Percentiles rank a stretch among this genome's conserved stretches.
Evolutionary conservation across 495 filamentous ascomycete genomes (phyloP).

Genomic region (Penicillium daleae): DNA sequence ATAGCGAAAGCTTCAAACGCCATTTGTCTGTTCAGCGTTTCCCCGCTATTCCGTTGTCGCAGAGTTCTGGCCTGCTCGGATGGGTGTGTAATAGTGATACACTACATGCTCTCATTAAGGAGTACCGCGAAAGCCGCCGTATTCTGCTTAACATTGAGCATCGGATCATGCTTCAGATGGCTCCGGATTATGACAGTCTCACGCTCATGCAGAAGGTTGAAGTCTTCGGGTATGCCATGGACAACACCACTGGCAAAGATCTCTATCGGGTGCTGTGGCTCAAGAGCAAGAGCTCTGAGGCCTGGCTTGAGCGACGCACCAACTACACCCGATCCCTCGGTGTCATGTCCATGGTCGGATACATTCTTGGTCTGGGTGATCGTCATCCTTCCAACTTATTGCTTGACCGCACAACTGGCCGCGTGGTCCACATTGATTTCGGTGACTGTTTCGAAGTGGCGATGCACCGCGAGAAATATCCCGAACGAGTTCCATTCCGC

Average conservation of each 20-base stretch:
- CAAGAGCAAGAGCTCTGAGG: slow-evolving; percentile 96
- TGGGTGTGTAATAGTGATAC: slow-evolving; percentile 99
- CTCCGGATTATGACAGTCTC: slow-evolving; percentile 96
- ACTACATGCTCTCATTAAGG: slow-evolving; percentile 90
- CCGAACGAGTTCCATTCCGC: slow-evolving; percentile 95
- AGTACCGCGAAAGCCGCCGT: slow-evolving; percentile 94
- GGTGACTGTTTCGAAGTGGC: slow-evolving; percentile 99
- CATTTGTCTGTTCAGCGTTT: slow-evolving; percentile 95
- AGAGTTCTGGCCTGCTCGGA: slow-evolving; percentile 90
- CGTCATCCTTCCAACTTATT: slow-evolving; percentile 97
- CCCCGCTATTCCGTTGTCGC: slow-evolving; percentile 91
- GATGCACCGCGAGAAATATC: slow-evolving; percentile 99
- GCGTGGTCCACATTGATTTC: slow-evolving; percentile 97
- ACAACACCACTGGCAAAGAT: slow-evolving; percentile 98
- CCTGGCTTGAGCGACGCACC: slow-evolving; percentile 94
- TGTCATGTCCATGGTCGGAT: slow-evolving; percentile 99
- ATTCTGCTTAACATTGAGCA: slow-evolving; percentile 99
- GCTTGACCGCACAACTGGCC: slow-evolving; percentile 92
- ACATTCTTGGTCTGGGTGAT: slow-evolving; percentile 95
- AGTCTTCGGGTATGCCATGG: slow-evolving; percentile 96
- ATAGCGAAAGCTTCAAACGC: slow-evolving; percentile 94
- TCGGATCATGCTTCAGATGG: slow-evolving; percentile 99
- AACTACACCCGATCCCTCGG: slow-evolving; percentile 97
- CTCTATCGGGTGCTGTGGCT: slow-evolving; percentile 97
- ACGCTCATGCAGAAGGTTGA: slow-evolving; percentile 99